Base-by-base conservation (phyloP, 768 basidiomycete species). In the Lyophyllum semitale region DNA sequence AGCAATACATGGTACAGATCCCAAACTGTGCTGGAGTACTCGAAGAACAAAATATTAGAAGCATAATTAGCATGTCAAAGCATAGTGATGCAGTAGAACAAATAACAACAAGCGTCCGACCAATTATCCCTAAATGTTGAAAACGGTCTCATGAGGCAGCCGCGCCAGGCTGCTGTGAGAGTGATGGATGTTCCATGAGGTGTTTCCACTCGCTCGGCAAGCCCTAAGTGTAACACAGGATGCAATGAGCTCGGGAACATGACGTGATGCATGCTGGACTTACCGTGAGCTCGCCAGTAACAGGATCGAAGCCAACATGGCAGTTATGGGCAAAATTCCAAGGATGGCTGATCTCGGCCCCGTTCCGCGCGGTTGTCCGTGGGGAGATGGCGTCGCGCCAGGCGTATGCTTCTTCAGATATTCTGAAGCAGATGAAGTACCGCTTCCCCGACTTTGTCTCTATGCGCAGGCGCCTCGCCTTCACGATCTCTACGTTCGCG, bases 301-400 rank as follows among this genome's bases (percentile, higher is more conserved):
- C 32, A n/a, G 67, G 51, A 60, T 74, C 69, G 55, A 63, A 68
- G 23, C 71, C 71, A 15, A 73, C 65, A 58, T 74, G 73, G 15
- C 65, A 59, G 23, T 66, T 59, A 48, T 74, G 73, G 2, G 67
- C 66, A 51, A 73, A 71, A 18, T 68, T 64, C 25, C 67, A 69
- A 1, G 73, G 73, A 12, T 60, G 58, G 26, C 71, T 71, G 47
- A 71, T 68, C 20, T 63, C 65, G 4, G 13, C 12, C 1, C 18
- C 47, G 1, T 55, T 40, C 12, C 26, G 37, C 57, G 59, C 3
- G 64, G 52, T 40, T 55, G 59, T 50, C 66, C 70, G 8, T 60
- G 66, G 55, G 67, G 49, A 67, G 15, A 75, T 65, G 13, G 66
- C 68, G 45, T 73, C 67, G 12, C 65, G 66, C 72, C 72, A 75